Conservation (phyloP, 805 yeast genomes). For the Pichia ethanolica region DNA sequence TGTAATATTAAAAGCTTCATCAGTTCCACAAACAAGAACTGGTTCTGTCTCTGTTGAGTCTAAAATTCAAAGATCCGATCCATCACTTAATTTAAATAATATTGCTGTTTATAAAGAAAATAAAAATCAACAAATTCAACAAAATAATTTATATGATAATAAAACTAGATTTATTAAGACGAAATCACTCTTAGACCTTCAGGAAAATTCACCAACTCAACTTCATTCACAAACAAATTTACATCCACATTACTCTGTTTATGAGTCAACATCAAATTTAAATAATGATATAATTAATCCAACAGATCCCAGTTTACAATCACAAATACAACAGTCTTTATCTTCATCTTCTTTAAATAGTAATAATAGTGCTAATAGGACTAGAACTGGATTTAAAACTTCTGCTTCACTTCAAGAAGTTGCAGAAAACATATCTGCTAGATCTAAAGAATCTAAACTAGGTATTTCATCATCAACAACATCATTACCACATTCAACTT, state of each 20-base stretch:
- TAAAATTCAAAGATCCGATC: conserved; percentile 36
- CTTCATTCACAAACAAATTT: not conserved
- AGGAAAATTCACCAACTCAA: not conserved
- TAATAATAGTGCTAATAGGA: not conserved
- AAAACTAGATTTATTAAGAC: not conserved
- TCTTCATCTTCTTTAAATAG: not conserved
- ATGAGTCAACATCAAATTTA: too few relatives aligned
- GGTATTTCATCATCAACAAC: too few relatives aligned
- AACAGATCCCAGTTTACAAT: not conserved
- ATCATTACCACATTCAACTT: not conserved
- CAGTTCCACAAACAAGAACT: conserved; percentile 2
- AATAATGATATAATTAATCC: too few relatives aligned
- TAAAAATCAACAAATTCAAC: not conserved
- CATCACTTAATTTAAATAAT: conserved; percentile 48
- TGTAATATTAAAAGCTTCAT: not conserved
- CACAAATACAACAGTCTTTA: not conserved
- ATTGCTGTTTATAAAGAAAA: conserved; percentile 35
- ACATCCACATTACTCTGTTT: too few relatives aligned
- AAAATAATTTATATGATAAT: not conserved
- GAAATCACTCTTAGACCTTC: not conserved
- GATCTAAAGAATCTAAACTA: not conserved
- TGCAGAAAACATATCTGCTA: conserved; percentile 1
- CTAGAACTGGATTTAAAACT: not conserved
- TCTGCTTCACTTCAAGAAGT: conserved; percentile 2
- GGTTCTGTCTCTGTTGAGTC: not conserved